Percentiles rank a stretch among this genome's conserved stretches.
These are phyloP conservation scores for Lathyrus tuberosus DNA, from an alignment of 306 rosid genomes.

Conservation along the genomic window DNA sequence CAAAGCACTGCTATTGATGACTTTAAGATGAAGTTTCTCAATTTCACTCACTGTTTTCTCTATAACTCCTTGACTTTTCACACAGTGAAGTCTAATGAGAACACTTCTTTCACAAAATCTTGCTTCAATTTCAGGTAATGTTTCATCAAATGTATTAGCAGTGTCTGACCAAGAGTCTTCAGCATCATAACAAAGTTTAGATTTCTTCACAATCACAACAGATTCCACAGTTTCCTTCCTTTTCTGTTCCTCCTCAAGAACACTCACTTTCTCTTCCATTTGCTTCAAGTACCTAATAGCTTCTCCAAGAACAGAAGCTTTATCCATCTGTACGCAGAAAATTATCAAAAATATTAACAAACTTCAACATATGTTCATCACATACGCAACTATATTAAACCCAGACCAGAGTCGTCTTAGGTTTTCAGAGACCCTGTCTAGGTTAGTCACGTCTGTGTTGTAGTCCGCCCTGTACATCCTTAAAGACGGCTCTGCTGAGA, in stretches of 20 bases:
- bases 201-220: conserved; percentile 72
- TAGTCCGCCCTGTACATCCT: too few species aligned
- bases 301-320: conserved; percentile 98
- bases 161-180: conserved; percentile 46
- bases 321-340: conserved; percentile 69
- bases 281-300: conserved; percentile 87
- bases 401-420: background rate
- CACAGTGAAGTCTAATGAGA: conserved; percentile 84
- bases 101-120: conserved; percentile 78
- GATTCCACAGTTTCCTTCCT: conserved; percentile 66
- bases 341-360: background rate
- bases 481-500: too few species aligned
- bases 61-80: conserved; percentile 69
- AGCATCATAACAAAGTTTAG: conserved; percentile 51
- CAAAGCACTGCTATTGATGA: conserved; percentile 69
- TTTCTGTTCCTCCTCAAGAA: conserved; percentile 82
- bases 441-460: too few species aligned
- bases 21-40: conserved; percentile 69
- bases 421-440: too few species aligned
- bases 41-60: conserved; percentile 65
- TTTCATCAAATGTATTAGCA: conserved; percentile 43
- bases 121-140: conserved; percentile 88
- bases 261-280: conserved; percentile 75
- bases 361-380: background rate
- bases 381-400: background rate